Conservation (phyloP, 2,329 filamentous ascomycete species). For the Clarireedia sp. region DNA sequence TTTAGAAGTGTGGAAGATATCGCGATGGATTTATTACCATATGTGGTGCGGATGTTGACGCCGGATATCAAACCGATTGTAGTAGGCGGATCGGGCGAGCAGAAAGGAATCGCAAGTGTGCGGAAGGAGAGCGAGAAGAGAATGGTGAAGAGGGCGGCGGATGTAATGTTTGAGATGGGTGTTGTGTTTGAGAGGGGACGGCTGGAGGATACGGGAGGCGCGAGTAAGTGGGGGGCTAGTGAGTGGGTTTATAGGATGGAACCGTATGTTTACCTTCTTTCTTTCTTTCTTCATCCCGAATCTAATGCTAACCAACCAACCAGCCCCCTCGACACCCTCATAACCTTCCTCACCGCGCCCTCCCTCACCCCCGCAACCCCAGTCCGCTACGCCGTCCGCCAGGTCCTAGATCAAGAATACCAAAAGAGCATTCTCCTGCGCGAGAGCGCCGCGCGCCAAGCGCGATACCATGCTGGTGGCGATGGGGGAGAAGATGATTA, state of each 20-base stretch:
- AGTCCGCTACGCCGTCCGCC: constrained; percentile 84
- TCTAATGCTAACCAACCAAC: no score
- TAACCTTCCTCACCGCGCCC: constrained; percentile 63
- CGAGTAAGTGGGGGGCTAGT: constrained; percentile 45
- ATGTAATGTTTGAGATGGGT: constrained; percentile 75
- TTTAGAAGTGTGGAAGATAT: constrained; percentile 76
- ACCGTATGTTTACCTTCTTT: constrained; percentile 38
- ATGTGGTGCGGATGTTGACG: constrained; percentile 72
- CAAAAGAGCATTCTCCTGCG: constrained; percentile 61
- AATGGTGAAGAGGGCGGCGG: constrained; percentile 72
- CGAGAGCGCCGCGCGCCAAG: constrained; percentile 57
- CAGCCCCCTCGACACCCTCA: constrained; percentile 63
- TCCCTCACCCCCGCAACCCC: constrained; percentile 52
- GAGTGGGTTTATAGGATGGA: constrained; percentile 92
- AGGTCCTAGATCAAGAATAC: constrained; percentile 88
- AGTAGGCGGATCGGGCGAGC: constrained; percentile 60
- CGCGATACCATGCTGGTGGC: constrained; percentile 51
- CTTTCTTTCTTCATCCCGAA: no score
- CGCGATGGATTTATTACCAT: constrained; percentile 76
- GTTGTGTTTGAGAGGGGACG: constrained; percentile 73
- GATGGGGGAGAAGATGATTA: constrained; percentile 24
- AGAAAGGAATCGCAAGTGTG: constrained; percentile 69
- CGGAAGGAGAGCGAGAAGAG: constrained; percentile 76
- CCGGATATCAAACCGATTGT: constrained; percentile 89
- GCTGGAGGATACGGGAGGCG: constrained; percentile 46